These are phyloP conservation scores for Perkinsus olseni DNA, from an alignment of 169 alveolate species.

Conservation along the genomic window DNA sequence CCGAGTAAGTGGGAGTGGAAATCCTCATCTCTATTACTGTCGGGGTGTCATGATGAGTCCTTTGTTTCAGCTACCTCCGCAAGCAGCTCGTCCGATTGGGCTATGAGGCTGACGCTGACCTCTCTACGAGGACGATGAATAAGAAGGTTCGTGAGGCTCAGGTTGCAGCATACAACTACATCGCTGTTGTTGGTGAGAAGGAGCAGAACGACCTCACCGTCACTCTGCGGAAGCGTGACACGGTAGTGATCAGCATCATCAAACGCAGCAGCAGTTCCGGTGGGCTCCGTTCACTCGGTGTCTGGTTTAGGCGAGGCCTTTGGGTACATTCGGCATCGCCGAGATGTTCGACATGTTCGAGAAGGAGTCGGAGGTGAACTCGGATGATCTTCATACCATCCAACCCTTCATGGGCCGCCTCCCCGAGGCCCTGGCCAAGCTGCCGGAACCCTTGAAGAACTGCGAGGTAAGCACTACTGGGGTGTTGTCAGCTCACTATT, in stretches of 20 bases:
- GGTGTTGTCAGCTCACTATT: not conserved
- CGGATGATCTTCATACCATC: not conserved
- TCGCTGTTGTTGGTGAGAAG: constrained; percentile 93
- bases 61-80: not conserved
- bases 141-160: constrained; percentile 94
- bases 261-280: no score
- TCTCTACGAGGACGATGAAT: constrained; percentile 76
- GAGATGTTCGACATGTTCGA: constrained; percentile 4
- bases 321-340: not conserved
- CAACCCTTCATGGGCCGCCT: not conserved
- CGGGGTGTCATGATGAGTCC: no score
- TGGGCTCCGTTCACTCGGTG: constrained; percentile 58
- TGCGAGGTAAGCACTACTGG: not conserved
- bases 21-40: constrained; percentile 46
- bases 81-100: constrained; percentile 44
- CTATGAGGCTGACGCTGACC: constrained; percentile 81
- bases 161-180: constrained; percentile 83
- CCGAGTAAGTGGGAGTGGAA: constrained; percentile 58
- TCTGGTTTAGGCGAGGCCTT: not conserved
- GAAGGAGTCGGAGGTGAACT: constrained; percentile 1
- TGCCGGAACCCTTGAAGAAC: not conserved
- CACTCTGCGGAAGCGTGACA: constrained; percentile 71
- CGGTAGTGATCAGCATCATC: constrained; percentile 12
- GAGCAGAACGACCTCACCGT: constrained; percentile 73
- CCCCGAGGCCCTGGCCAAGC: not conserved